A percentile compares a stretch with the other conserved stretches of the same genome.
Evolutionary conservation across 345 rosid genomes (phyloP).

Genomic region (Salix caprea): DNA sequence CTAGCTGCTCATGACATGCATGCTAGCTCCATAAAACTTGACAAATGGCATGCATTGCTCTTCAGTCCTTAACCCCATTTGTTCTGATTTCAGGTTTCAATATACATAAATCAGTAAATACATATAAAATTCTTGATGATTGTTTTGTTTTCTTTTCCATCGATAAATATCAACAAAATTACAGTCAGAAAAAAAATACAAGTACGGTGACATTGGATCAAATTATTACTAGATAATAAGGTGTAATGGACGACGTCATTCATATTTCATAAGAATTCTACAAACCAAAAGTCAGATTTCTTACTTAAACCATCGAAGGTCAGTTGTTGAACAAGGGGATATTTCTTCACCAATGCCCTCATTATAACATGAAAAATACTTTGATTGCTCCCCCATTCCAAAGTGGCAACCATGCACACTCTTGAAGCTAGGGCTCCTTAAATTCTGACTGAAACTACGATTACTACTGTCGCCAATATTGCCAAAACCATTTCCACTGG

Average conservation of each 20-base stretch:
- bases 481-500: background rate
- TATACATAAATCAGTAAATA: no score
- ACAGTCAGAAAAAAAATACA: no score
- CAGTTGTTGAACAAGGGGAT: conserved; percentile 65
- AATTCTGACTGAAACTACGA: conserved; percentile 30
- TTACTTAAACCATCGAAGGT: conserved; percentile 14
- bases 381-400: conserved; percentile 44
- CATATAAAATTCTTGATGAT: no score
- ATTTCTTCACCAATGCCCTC: conserved; percentile 55
- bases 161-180: no score
- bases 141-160: no score
- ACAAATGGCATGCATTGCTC: no score
- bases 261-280: background rate
- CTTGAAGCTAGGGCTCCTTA: conserved; percentile 72
- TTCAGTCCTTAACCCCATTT: no score
- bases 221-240: background rate
- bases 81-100: no score
- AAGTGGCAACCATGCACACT: conserved; percentile 47
- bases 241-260: background rate
- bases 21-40: background rate
- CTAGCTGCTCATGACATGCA: no score
- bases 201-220: no score
- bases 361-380: conserved; percentile 39
- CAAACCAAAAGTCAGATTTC: background rate
- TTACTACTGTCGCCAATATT: background rate